Base-by-base conservation (phyloP, 1,284 basidiomycete genomes). In the Waitea zeae region DNA sequence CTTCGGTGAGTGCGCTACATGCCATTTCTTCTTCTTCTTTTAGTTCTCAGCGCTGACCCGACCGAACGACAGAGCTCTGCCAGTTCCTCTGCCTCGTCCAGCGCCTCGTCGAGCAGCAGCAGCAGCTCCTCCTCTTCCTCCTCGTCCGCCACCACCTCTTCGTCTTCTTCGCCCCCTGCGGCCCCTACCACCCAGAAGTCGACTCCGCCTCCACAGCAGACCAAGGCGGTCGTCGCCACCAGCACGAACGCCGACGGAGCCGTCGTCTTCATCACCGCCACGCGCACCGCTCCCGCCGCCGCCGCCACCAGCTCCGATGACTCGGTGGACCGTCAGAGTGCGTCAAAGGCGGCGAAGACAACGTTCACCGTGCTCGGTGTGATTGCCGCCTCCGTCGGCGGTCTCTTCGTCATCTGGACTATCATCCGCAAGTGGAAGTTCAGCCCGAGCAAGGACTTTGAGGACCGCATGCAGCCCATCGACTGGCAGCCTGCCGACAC, bases 351-450 rank as follows among this genome's bases (percentile, higher is more conserved):
- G 35, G 54, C 64, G 31, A 66, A 62, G 45, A 62, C 64, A 15
- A 71, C 79, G 4, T 49, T 84, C 38, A 84, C 79, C 17, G 61
- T 72, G 33, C 60, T 90, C 45, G 75, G 84, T 43, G 70, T 73
- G 29, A 60, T 83, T 33, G 81, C 71, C 6, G 63, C 72, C 4
- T 70, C 66, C 30, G 49, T 87, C 30, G 86, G 73, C 42, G 72
- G 67, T 27, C 53, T 74, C 22, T 64, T 65, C 35, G 69, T 86
- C 42, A 63, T 77, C 42, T 90, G 81, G 81, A 89, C 84, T 24
- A 59, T 84, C 46, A 83, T 89, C 64, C 77, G 87, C 58, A 89
- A 88, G 57, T 87, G 80, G 80, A 89, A 89, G 61, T 71, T 89
- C 47, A 70, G 69, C 40, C 74, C 79, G 35, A 83, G 80, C 30